Conservation (phyloP, 1,284 basidiomycete genomes). For the Rhodotorula sp. region DNA sequence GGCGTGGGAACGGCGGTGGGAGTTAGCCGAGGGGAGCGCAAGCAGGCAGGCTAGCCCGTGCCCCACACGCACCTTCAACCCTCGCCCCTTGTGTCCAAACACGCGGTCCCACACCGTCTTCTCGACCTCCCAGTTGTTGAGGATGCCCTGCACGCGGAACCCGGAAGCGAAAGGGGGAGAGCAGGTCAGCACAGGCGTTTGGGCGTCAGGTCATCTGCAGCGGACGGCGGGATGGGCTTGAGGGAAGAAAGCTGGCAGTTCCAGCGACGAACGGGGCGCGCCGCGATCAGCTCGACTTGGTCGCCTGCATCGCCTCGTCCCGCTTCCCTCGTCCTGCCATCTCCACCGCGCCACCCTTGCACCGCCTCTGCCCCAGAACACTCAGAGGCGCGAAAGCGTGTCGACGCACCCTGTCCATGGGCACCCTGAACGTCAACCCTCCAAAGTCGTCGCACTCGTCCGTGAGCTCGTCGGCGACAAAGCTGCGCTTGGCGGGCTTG, state of each 20-base stretch:
- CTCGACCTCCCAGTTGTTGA: slow-evolving; percentile 89
- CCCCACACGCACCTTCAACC: slow-evolving; percentile 19
- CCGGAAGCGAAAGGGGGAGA: background rate
- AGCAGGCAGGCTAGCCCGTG: no score
- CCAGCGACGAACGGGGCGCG: no score
- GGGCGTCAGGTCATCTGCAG: no score
- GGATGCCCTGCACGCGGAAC: slow-evolving; percentile 68
- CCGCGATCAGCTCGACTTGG: no score
- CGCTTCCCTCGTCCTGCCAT: no score
- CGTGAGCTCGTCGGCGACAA: slow-evolving; percentile 74
- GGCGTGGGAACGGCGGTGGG: background rate
- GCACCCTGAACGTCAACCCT: slow-evolving; percentile 73
- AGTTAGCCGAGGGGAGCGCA: background rate
- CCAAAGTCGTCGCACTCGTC: slow-evolving; percentile 72
- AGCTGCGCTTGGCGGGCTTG: slow-evolving; percentile 73
- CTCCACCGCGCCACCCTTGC: no score
- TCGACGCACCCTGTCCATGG: slow-evolving; percentile 75
- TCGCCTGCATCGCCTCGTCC: no score
- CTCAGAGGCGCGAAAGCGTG: background rate
- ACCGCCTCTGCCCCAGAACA: background rate
- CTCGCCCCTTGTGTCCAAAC: slow-evolving; percentile 60
- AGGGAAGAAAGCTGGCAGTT: no score
- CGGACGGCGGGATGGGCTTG: no score
- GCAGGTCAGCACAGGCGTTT: no score
- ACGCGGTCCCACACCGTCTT: slow-evolving; percentile 87